Conservation (phyloP, 1,284 basidiomycete genomes). For the Microbotryum intermedium region DNA sequence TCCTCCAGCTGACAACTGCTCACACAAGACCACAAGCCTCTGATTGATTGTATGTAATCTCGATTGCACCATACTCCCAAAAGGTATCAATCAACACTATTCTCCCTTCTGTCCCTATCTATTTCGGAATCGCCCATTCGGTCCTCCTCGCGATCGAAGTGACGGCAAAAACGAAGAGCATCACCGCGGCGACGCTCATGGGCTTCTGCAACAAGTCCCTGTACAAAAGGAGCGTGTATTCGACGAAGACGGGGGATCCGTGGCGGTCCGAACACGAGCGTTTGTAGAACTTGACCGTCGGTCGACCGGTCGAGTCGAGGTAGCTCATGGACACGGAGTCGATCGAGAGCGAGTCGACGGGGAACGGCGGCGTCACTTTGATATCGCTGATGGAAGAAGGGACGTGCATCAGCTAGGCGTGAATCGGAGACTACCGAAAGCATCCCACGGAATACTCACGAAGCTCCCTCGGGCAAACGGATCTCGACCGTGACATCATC, state of each 20-base stretch:
- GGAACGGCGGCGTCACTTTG: slow-evolving; percentile 67
- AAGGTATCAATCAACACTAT: not conserved
- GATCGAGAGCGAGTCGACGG: slow-evolving; percentile 49
- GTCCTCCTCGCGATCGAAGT: slow-evolving; percentile 38
- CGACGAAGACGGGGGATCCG: slow-evolving; percentile 52
- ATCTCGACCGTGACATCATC: slow-evolving; percentile 71
- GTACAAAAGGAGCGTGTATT: slow-evolving; percentile 64
- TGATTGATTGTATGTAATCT: too few relatives aligned
- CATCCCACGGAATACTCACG: slow-evolving; percentile 48
- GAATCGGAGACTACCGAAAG: not conserved
- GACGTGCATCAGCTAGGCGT: not conserved
- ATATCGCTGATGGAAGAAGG: slow-evolving; percentile 52
- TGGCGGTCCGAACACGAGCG: slow-evolving; percentile 69
- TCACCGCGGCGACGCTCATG: slow-evolving; percentile 51
- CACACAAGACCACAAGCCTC: too few relatives aligned
- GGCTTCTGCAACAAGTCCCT: slow-evolving; percentile 75
- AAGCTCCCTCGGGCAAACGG: slow-evolving; percentile 86
- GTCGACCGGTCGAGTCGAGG: slow-evolving; percentile 86
- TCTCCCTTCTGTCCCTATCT: not conserved
- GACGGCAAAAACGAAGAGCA: slow-evolving; percentile 37
- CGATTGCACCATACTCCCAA: not conserved
- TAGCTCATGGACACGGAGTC: slow-evolving; percentile 54
- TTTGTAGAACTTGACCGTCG: slow-evolving; percentile 65
- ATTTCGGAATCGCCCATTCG: slow-evolving; percentile 21
- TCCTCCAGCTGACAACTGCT: too few relatives aligned